Conservation (phyloP, 495 filamentous ascomycete genomes). For the Podospora appendiculata region DNA sequence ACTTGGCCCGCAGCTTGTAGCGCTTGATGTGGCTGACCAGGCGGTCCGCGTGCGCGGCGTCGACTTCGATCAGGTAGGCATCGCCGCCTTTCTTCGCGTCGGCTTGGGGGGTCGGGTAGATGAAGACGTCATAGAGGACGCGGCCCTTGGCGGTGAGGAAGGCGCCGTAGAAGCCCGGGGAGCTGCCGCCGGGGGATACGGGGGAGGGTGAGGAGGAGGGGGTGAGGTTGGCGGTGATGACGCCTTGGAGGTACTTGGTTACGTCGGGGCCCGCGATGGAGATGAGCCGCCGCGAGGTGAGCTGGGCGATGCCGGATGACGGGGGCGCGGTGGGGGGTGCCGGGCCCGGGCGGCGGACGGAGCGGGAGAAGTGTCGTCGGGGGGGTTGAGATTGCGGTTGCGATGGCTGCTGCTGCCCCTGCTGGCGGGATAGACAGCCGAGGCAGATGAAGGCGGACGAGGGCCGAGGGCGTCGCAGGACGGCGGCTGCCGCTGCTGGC, state of each 20-base stretch:
- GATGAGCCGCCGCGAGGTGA: constrained; percentile 70
- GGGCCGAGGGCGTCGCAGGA: neutral
- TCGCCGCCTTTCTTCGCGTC: constrained; percentile 11
- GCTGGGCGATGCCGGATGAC: constrained; percentile 37
- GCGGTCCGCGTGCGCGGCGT: constrained; percentile 50
- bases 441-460: neutral
- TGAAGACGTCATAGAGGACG: constrained; percentile 80
- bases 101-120: constrained; percentile 52
- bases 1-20: constrained; percentile 76
- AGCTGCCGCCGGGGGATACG: constrained; percentile 8
- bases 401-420: neutral
- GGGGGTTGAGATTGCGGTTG: neutral
- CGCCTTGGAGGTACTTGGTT: constrained; percentile 76
- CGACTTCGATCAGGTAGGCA: constrained; percentile 73
- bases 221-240: constrained; percentile 67
- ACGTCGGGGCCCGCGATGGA: constrained; percentile 71
- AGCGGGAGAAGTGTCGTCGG: no score
- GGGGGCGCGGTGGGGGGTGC: constrained; percentile 15
- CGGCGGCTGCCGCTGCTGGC: neutral
- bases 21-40: constrained; percentile 67
- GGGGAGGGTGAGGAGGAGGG: constrained; percentile 10
- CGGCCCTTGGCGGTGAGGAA: constrained; percentile 83
- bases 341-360: neutral
- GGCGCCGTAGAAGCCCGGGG: constrained; percentile 59
- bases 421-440: neutral